Evolutionary conservation across 768 basidiomycete species (phyloP).

Genomic region (Cubamyces sp.): DNA sequence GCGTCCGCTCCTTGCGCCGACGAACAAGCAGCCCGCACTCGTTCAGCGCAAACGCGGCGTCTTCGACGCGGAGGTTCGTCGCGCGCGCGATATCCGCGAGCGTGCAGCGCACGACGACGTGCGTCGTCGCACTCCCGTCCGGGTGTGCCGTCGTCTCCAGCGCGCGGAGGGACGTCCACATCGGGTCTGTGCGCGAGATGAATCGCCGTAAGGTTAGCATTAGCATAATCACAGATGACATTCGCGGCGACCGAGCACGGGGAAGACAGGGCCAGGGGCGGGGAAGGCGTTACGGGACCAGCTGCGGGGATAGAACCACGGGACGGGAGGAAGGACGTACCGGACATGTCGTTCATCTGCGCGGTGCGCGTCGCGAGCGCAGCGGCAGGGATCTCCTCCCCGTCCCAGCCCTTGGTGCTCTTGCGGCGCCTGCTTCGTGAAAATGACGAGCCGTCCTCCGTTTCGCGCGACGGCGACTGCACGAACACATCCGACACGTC

Average conservation of each 20-base stretch:
- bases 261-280: not conserved
- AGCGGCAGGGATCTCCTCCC: conserved; percentile 49
- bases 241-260: not conserved
- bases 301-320: too few relatives aligned
- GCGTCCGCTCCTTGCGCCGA: conserved; percentile 38
- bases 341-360: conserved; percentile 26
- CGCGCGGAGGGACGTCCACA: conserved; percentile 55
- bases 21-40: conserved; percentile 78
- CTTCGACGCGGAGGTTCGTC: conserved; percentile 82
- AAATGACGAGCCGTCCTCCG: conserved; percentile 22
- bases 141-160: conserved; percentile 60
- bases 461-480: conserved; percentile 28
- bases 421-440: conserved; percentile 48
- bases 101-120: conserved; percentile 69
- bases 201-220: too few relatives aligned
- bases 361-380: conserved; percentile 22
- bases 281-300: not conserved
- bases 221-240: not conserved
- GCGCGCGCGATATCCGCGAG: conserved; percentile 79
- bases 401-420: conserved; percentile 72
- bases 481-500: conserved; percentile 34
- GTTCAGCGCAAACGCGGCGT: conserved; percentile 86
- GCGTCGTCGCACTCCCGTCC: conserved; percentile 73
- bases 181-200: conserved; percentile 45
- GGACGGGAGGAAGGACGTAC: conserved; percentile 19